Evolutionary conservation across 768 basidiomycete genomes (phyloP), one percentile per base, ranked within the genome.

Genomic region (Pisolithus tinctorius): DNA sequence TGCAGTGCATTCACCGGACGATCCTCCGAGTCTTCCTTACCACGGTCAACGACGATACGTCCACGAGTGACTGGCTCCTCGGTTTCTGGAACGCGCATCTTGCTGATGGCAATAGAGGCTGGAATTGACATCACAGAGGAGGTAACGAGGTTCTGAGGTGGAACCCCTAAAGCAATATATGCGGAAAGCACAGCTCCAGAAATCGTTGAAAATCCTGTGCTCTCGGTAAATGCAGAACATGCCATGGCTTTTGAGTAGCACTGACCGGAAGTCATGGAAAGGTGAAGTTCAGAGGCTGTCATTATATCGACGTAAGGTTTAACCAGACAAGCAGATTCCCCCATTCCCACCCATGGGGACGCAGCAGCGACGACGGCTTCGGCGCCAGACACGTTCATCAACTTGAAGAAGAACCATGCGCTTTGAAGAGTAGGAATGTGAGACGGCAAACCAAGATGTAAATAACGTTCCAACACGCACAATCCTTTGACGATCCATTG

Each of bases 121-220:
- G 93, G 93, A 54, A 96, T 95, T 65, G 85, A 88, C 93, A 95
- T 95, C 53, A 94, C 86, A 7, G 89, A 91, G 5, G 93, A 86
- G 2, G 92, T 93, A 59, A 93, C 74, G 23, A 92, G 74, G 62
- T 88, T 93, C 65, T 85, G 78, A 4, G 88, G 66, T 8, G 88
- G 88, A 30, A 91, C 86, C 37, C 86, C 90, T 57, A 86, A 73
- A 55, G 64, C 72, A 63, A 93, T 86, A 65, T 94, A 95, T 27
- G 89, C 92, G 49, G 79, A 75, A 44, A 96, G 76, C 11, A 96
- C 92, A 31, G 88, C 90, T 40, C 93, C 93, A 49, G 93, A 86
- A 58, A 95, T 95, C 47, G 91, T 93, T 6, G 91, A 88, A 73
- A 95, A 95, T 42, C 82, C 80, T 71, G 47, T 29, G 11, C 20